These are phyloP conservation scores for Moniliophthora roreri DNA, from an alignment of 1,284 basidiomycete genomes.

Conservation along the genomic window DNA sequence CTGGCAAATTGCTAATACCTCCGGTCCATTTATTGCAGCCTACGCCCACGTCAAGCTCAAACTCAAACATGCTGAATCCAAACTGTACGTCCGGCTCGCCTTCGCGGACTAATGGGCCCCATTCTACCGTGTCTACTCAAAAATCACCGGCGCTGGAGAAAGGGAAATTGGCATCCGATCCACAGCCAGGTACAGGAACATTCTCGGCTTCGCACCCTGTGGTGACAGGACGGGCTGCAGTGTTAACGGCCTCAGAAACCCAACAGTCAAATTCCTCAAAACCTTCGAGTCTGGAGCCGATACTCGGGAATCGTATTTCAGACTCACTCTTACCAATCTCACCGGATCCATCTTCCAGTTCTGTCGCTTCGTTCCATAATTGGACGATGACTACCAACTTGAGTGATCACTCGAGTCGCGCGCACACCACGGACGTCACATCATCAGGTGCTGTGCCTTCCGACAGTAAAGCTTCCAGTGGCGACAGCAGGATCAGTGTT, in stretches of 20 bases:
- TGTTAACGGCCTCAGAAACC: neutral
- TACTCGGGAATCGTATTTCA: neutral
- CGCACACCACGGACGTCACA: too few species aligned
- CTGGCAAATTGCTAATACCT: neutral
- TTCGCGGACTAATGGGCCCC: neutral
- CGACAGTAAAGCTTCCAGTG: too few species aligned
- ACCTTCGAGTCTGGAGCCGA: neutral
- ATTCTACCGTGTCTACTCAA: neutral
- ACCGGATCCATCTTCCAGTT: constrained; percentile 1
- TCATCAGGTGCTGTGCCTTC: too few species aligned
- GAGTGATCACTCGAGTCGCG: too few species aligned
- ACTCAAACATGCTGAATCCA: neutral
- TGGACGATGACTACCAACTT: neutral
- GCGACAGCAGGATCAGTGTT: too few species aligned
- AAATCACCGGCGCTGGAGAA: neutral
- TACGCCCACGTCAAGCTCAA: neutral
- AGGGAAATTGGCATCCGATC: neutral
- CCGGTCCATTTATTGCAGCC: neutral
- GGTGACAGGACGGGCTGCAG: neutral
- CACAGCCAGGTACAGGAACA: constrained; percentile 6
- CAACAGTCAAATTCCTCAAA: neutral
- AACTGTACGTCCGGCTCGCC: neutral
- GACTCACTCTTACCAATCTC: neutral
- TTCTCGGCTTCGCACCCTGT: neutral
- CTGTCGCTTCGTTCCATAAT: neutral